Evolutionary conservation across 108 stramenopile genomes (phyloP), one percentile per base, ranked within the genome.

Genomic region (Cyclostephanos invisitatus): DNA sequence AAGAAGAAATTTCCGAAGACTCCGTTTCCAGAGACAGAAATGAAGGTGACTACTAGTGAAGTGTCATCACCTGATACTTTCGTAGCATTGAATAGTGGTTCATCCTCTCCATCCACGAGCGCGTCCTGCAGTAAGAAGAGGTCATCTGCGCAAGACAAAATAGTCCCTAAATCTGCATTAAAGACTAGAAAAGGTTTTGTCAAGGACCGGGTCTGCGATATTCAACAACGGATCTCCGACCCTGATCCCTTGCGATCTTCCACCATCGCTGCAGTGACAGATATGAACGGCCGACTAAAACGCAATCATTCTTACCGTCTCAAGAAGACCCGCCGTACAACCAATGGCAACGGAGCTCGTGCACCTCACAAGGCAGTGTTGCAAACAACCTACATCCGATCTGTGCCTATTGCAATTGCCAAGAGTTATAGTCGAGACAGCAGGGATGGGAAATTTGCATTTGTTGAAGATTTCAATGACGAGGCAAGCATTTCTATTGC

Each of bases 401-500:
- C 77, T 48, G 77, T 78, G 40, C 77, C 77, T 10, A 67, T 78
- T 67, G 77, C 66, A 24, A 72, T 78, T 44, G 54, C 77, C 20
- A 78, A 67, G 51, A 78, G 70, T 40, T 78, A 78, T 42, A 78
- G 77, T 25, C 70, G 50, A 29, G 77, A 78, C 15, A 28, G 46
- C 32, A 65, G 35, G 22, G 49, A 67, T 15, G 67, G 68, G 27
- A 49, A 62, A 17, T 17, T 7, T 7, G 0, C 38, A 11, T 18
- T 42, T 64, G 15, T 10, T 1, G 66, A 67, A 17, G 29, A 24
- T 20, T 0, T 1, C 24, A 49, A 47, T 44, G 48, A 29, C 20
- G 7, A 44, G 12, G 17, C 5, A 5, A 18, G 48, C 28, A 29
- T 20, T 57, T 38, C 46, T 21, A 70, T 64, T 70, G 68, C 62